Percentiles rank a stretch among this genome's conserved stretches.
phyloP scores from a whole-genome alignment of 2,329 filamentous ascomycete species.

The Microdochium paspali region DNA sequence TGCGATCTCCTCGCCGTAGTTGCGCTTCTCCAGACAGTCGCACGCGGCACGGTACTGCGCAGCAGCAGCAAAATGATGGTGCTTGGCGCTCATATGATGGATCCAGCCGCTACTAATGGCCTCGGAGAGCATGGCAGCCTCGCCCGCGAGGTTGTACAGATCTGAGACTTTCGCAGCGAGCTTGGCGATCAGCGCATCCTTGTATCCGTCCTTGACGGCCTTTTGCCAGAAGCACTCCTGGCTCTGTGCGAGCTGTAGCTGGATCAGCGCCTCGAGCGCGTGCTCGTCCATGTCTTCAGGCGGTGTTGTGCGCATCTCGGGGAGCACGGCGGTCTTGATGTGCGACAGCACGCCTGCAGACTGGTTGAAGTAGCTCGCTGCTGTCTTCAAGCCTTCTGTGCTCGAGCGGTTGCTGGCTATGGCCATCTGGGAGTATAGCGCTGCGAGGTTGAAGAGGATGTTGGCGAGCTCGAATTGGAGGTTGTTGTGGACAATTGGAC shows the following conservation, averaged over 20 bases:
- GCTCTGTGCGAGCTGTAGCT: conserved; percentile 81
- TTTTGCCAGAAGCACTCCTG: conserved; percentile 99
- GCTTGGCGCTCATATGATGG: conserved; percentile 93
- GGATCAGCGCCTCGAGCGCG: conserved; percentile 73
- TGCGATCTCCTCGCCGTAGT: conserved; percentile 92
- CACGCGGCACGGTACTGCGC: conserved; percentile 88
- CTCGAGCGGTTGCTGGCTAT: conserved; percentile 68
- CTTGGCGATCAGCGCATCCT: conserved; percentile 65
- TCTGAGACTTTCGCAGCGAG: conserved; percentile 78
- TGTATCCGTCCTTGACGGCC: conserved; percentile 86
- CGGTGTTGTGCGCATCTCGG: conserved; percentile 73
- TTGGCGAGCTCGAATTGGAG: conserved; percentile 82
- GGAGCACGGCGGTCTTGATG: conserved; percentile 66
- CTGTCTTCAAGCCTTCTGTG: conserved; percentile 75
- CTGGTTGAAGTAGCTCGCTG: conserved; percentile 83
- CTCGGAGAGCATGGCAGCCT: conserved; percentile 81
- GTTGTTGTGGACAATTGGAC: conserved; percentile 58
- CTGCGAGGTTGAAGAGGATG: conserved; percentile 84
- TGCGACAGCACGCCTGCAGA: conserved; percentile 77
- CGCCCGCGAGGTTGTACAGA: conserved; percentile 74
- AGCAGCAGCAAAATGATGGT: conserved; percentile 92
- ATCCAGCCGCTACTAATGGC: conserved; percentile 93
- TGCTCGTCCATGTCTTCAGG: conserved; percentile 93
- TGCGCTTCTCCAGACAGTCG: conserved; percentile 86
- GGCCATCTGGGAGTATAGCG: conserved; percentile 88